A percentile compares a stretch with the other conserved stretches of the same genome.
Conservation (phyloP, 164 flowering plant species). For the Vitis riparia region DNA sequence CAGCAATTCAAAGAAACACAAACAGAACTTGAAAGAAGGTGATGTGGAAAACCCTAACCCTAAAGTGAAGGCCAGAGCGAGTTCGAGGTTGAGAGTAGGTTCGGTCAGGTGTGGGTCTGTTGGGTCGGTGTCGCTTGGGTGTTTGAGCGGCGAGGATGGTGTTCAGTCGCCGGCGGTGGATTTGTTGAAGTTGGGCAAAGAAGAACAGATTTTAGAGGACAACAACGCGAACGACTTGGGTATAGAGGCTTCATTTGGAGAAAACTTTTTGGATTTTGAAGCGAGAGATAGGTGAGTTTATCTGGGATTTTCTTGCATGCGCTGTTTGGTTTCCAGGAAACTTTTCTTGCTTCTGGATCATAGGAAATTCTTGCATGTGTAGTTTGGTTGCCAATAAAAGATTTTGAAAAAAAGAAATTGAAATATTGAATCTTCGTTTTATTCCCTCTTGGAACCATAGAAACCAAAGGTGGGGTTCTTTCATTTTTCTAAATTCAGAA, state of each 20-base stretch:
- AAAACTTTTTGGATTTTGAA: constrained; percentile 45
- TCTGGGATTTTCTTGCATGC: neutral
- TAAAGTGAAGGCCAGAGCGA: constrained; percentile 9
- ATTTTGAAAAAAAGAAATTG: neutral
- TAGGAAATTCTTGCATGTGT: neutral
- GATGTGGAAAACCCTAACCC: constrained; percentile 12
- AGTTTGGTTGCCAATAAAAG: too few species aligned
- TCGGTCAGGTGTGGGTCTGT: constrained; percentile 3
- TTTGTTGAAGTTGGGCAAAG: neutral
- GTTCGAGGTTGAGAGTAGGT: constrained; percentile 19
- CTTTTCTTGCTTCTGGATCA: neutral
- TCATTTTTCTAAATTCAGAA: too few species aligned
- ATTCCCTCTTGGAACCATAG: neutral
- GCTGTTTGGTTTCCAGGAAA: neutral
- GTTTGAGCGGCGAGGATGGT: neutral
- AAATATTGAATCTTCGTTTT: neutral
- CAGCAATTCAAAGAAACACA: constrained; percentile 11
- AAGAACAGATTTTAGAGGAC: constrained; percentile 14
- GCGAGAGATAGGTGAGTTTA: constrained; percentile 45
- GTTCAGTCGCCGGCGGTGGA: constrained; percentile 6
- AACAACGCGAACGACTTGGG: constrained; percentile 12
- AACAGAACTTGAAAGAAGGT: neutral
- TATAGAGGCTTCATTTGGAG: constrained; percentile 45
- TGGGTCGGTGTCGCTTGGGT: constrained; percentile 1
- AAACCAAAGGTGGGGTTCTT: too few species aligned